phyloP scores from a whole-genome alignment of 345 rosid genomes.

The Eucalyptus cladocalyx region DNA sequence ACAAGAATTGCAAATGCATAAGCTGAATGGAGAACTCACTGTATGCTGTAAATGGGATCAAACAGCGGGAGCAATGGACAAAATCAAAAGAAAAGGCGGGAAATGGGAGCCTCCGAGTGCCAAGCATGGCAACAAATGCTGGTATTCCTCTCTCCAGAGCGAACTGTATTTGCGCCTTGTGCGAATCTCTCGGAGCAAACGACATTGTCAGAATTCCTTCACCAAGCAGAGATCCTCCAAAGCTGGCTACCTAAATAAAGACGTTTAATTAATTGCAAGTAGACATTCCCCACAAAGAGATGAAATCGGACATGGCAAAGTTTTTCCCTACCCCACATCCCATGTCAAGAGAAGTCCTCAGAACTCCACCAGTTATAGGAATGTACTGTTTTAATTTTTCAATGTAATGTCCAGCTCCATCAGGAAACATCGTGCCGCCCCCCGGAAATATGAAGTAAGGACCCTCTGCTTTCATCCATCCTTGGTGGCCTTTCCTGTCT shows the following conservation, averaged over 20 bases:
- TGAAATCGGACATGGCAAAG: background rate
- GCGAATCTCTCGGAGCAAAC: constrained; percentile 96
- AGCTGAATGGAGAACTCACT: constrained; percentile 37
- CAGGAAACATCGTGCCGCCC: constrained; percentile 96
- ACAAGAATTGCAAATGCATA: background rate
- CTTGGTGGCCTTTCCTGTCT: constrained; percentile 95
- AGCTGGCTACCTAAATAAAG: constrained; percentile 74
- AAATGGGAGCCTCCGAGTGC: constrained; percentile 93
- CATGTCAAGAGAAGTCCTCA: constrained; percentile 96
- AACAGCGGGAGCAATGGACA: constrained; percentile 84
- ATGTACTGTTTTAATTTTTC: constrained; percentile 85
- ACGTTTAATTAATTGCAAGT: background rate
- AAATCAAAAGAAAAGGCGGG: constrained; percentile 88
- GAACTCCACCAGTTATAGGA: constrained; percentile 54
- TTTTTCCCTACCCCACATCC: constrained; percentile 76
- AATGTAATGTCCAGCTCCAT: constrained; percentile 80
- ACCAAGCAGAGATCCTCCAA: constrained; percentile 70
- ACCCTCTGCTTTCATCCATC: constrained; percentile 96
- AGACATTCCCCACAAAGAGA: background rate
- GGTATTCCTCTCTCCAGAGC: constrained; percentile 96
- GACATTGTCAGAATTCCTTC: constrained; percentile 73
- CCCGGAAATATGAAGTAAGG: constrained; percentile 85
- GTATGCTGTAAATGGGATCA: constrained; percentile 93
- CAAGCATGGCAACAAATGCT: constrained; percentile 97
- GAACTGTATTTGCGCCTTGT: constrained; percentile 89